Base-by-base conservation (phyloP, 495 filamentous ascomycete genomes). In the Trichoderma asperelloides region DNA sequence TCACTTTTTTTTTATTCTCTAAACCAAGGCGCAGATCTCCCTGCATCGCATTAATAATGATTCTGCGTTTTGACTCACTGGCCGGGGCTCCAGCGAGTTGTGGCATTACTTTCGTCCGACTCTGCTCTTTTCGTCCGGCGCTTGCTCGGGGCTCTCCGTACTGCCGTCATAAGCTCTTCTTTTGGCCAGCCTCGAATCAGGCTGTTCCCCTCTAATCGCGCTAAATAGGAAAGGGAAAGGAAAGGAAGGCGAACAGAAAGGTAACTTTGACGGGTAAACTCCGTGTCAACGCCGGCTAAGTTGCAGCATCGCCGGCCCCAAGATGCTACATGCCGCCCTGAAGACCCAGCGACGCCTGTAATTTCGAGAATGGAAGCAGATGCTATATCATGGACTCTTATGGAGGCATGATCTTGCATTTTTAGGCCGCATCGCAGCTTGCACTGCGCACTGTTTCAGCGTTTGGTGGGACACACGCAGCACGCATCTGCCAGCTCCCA, bases 261-360 rank as follows among this genome's bases (percentile, higher is more conserved):
- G 55, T 30, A 60, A 60, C 55, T 33, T 60, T 60, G 55, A 18
- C 55, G 55, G 55, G 25, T 60, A 60, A 60, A 60, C 55, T 25
- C 25, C 25, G 55, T 30, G 55, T 15, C 55, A 60, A 60, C 25
- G 25, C 28, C 55, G 55, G 55, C 55, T 60, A 60, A 60, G 55
- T 18, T 13, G 55, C 55, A 28, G 25, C 16, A 60, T 28, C 27
- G 49, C 49, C 49, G n/a, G 2, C 21, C n/a, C 9, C 49, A 25
- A 25, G 1, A 55, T 55, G 49, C 55, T 60, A 30, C 55, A 12
- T 21, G 16, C 25, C 55, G 3, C 55, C 13, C 55, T 60, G 25
- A 28, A 15, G 55, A 12, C 16, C 7, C 55, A 60, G 11, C 2
- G 11, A 11, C 30, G 23, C 55, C 30, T 25, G 12, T 30, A 60